Evolutionary conservation across 345 rosid species (phyloP), one percentile per base, ranked within the genome.

Genomic region (Draba incana): DNA sequence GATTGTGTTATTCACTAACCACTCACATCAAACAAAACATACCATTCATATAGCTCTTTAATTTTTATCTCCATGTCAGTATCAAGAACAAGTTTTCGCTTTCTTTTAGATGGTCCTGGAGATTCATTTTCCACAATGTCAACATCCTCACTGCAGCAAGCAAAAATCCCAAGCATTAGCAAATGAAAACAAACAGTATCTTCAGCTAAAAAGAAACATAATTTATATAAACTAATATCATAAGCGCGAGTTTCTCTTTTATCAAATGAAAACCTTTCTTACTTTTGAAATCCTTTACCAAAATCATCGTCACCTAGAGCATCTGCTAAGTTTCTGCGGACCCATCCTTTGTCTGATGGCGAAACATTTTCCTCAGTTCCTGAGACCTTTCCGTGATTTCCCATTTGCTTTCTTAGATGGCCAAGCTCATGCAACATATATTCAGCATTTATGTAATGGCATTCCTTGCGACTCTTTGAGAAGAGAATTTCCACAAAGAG

Each of bases 221-320:
- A 23, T 6, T 14, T 23, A 48, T 35, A 24, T n/a, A 57, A 5
- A 44, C 27, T 24, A 15, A 13, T 28, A 31, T 60, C 27, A 52
- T 8, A 16, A 41, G 49, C 35, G 57, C 27, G 8, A 50, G 7
- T 30, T 50, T 60, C 37, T 42, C 13, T 63, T 63, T 33, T 54
- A 71, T 33, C 13, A 71, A 23, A 69, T 3, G 16, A 71, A 57
- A 53, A 44, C 35, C 8, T 20, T 28, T 72, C 86, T 82, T 79
- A 83, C 96, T 74, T 80, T 54, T 77, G 84, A 78, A 68, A 28
- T 50, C 75, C 81, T 24, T 71, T 69, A 31, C 83, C 84, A 84
- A 86, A 88, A 62, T 94, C 99, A 75, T 94, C 99, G 46, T 94
- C 99, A 55, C 99, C 99, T 77, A 94, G 78, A 39, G 99, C 96